Percentiles rank a stretch among this genome's conserved stretches.
Evolutionary conservation across 352 stramenopile genomes (phyloP).

Genomic region (Aphanomyces cochlioides): DNA sequence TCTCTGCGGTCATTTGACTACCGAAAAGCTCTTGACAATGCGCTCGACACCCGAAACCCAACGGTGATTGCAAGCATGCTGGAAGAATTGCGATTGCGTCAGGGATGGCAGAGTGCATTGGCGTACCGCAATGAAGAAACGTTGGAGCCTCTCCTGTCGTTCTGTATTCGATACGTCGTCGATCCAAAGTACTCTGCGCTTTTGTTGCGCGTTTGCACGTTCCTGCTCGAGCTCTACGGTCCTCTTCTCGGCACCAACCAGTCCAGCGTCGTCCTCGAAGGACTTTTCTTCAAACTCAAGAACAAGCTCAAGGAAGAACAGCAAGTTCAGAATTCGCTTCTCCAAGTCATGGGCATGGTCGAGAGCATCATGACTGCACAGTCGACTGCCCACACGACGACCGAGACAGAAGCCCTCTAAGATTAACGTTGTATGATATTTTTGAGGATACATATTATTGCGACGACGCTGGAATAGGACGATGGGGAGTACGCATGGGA

Average conservation of each 20-base stretch:
- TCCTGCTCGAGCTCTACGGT: constrained; percentile 92
- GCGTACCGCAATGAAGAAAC: constrained; percentile 91
- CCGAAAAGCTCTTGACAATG: constrained; percentile 93
- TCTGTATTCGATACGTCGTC: constrained; percentile 93
- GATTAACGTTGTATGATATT: background rate
- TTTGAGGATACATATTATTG: background rate
- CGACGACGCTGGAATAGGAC: constrained; percentile 5
- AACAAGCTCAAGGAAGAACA: constrained; percentile 85
- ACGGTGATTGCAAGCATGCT: constrained; percentile 91
- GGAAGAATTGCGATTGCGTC: constrained; percentile 91
- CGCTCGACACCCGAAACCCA: constrained; percentile 87
- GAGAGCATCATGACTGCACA: constrained; percentile 86
- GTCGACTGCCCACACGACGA: constrained; percentile 37
- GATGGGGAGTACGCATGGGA: constrained; percentile 8
- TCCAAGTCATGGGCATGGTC: constrained; percentile 84
- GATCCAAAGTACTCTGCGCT: constrained; percentile 91
- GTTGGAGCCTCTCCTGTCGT: constrained; percentile 92
- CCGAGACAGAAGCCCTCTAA: background rate
- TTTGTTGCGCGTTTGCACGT: constrained; percentile 90
- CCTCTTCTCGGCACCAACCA: constrained; percentile 82
- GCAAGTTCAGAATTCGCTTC: constrained; percentile 79
- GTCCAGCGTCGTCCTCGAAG: constrained; percentile 86
- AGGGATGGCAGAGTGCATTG: constrained; percentile 87
- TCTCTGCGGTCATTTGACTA: constrained; percentile 95
- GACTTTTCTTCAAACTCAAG: constrained; percentile 92